Evolutionary conservation across 495 filamentous ascomycete genomes (phyloP).

Genomic region (Aspergillus cristatus): DNA sequence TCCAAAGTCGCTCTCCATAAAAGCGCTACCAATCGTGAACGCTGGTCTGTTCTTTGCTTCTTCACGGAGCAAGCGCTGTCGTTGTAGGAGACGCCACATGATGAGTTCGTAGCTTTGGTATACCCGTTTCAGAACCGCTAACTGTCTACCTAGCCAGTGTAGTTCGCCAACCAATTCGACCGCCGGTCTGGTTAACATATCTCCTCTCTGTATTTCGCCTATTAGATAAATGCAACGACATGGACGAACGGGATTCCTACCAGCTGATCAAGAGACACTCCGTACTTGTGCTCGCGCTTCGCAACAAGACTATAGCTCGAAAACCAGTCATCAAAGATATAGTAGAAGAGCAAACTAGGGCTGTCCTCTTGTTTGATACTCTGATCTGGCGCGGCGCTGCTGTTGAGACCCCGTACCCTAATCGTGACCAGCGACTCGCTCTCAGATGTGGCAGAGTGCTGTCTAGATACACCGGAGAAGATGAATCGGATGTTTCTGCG

Average conservation of each 20-base stretch:
- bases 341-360: slow-evolving; percentile 72
- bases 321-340: slow-evolving; percentile 82
- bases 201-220: slow-evolving; percentile 30
- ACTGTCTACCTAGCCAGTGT: slow-evolving; percentile 59
- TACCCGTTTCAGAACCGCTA: slow-evolving; percentile 61
- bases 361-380: slow-evolving; percentile 48
- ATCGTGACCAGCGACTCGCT: slow-evolving; percentile 41
- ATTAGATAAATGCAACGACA: neutral
- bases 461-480: slow-evolving; percentile 59
- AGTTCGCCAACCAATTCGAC: slow-evolving; percentile 61
- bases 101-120: slow-evolving; percentile 74
- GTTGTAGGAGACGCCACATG: slow-evolving; percentile 60
- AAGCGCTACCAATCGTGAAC: slow-evolving; percentile 15
- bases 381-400: slow-evolving; percentile 19
- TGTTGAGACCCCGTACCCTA: slow-evolving; percentile 34
- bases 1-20: slow-evolving; percentile 19
- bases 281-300: slow-evolving; percentile 52
- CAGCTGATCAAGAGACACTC: slow-evolving; percentile 44
- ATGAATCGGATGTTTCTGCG: slow-evolving; percentile 63
- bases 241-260: slow-evolving; percentile 25
- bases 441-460: slow-evolving; percentile 29
- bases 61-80: slow-evolving; percentile 35
- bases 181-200: slow-evolving; percentile 51
- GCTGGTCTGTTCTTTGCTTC: slow-evolving; percentile 19
- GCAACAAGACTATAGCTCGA: slow-evolving; percentile 57